phyloP scores from a whole-genome alignment of 2,329 filamentous ascomycete species.

The Cordyceps cicadae region DNA sequence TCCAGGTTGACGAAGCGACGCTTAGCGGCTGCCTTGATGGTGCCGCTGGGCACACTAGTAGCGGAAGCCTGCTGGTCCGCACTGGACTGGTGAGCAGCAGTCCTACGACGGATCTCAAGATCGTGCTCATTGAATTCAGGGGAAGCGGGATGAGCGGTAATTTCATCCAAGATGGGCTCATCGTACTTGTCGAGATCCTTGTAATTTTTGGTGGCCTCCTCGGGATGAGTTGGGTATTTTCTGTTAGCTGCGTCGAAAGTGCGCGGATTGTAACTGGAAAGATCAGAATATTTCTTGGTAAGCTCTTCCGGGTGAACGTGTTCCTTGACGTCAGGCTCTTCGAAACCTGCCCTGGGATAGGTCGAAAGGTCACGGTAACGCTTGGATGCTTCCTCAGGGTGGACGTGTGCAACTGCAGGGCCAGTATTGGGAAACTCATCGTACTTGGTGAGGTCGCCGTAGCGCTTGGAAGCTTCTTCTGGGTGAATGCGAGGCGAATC shows the following conservation, averaged over 20 bases:
- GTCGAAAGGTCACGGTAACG: conserved; percentile 26
- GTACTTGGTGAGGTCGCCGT: conserved; percentile 28
- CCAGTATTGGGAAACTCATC: conserved; percentile 20
- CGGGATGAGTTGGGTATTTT: conserved; percentile 23
- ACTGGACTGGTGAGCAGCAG: conserved; percentile 5
- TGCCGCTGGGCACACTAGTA: not conserved
- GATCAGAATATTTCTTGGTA: conserved; percentile 33
- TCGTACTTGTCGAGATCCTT: conserved; percentile 19
- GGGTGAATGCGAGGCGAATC: conserved; percentile 18
- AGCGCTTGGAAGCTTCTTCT: conserved; percentile 25
- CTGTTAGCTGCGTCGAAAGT: conserved; percentile 21
- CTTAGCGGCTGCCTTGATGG: conserved; percentile 1
- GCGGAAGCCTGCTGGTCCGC: not conserved
- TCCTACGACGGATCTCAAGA: not conserved
- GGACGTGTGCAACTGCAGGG: conserved; percentile 17
- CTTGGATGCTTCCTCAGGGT: conserved; percentile 26
- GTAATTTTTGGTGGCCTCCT: conserved; percentile 21
- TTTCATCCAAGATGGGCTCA: conserved; percentile 18
- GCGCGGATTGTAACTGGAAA: conserved; percentile 31
- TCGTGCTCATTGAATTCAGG: conserved; percentile 3
- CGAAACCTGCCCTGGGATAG: conserved; percentile 24
- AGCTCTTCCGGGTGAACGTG: conserved; percentile 31
- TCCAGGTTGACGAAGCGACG: conserved; percentile 8
- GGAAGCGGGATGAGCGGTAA: not conserved
- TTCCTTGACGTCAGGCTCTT: conserved; percentile 19